Percentiles rank a stretch among this genome's conserved stretches.
phyloP scores from a whole-genome alignment of 2,329 filamentous ascomycete genomes.

The Cylindrodendrum hubeiense region DNA sequence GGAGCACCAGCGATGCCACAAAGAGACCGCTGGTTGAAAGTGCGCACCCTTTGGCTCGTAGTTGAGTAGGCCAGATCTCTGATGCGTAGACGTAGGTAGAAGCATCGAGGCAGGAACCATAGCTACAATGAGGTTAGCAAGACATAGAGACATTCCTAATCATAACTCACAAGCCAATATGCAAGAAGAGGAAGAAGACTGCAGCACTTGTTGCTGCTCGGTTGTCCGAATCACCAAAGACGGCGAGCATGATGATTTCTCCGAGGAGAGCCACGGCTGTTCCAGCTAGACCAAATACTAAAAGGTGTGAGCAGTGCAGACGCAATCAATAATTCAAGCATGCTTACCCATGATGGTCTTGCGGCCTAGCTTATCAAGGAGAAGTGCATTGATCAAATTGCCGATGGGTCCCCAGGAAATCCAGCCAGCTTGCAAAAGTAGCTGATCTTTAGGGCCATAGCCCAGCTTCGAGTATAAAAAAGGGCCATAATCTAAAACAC shows the following conservation, averaged over 20 bases:
- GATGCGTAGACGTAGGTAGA: constrained; percentile 27
- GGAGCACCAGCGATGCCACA: constrained; percentile 11
- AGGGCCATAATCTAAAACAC: constrained; percentile 8
- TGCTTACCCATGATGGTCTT: too few relatives aligned
- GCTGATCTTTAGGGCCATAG: neutral
- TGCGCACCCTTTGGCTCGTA: constrained; percentile 23
- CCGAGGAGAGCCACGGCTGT: neutral
- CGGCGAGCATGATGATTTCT: neutral
- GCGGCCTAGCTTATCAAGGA: neutral
- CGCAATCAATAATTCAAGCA: too few relatives aligned
- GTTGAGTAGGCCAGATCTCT: constrained; percentile 28
- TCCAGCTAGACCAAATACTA: neutral
- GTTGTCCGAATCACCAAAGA: neutral
- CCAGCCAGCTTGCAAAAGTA: neutral
- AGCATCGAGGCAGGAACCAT: constrained; percentile 21
- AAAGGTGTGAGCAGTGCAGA: too few relatives aligned
- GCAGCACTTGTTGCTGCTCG: neutral
- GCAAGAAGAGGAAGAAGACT: constrained; percentile 7
- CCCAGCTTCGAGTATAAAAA: neutral
- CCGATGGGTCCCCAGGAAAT: neutral
- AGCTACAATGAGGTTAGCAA: too few relatives aligned
- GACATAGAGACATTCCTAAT: too few relatives aligned
- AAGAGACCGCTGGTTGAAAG: constrained; percentile 19
- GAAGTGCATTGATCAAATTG: neutral
- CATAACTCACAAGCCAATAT: neutral